Base-by-base conservation (phyloP, 1,284 basidiomycete genomes). In the Cryptococcus jaspeensis region DNA sequence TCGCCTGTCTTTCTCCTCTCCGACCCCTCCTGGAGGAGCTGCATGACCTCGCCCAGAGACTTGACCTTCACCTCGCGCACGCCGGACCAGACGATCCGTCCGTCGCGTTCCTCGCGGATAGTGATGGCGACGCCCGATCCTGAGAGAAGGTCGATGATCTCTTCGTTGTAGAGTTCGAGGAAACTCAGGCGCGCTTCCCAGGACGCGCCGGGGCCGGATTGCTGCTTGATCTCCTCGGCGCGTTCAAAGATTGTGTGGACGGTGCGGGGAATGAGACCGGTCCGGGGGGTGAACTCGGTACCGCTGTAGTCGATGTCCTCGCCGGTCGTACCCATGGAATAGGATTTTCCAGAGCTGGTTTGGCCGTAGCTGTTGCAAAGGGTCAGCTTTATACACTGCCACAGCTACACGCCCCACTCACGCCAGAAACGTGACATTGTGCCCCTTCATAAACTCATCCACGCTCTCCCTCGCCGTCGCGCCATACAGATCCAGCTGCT, bases 141-240 rank as follows among this genome's bases (percentile, higher is more conserved):
- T 56, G 85, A 86, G 48, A 96, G 81, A 57, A 95, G 81, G 79
- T 95, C 92, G 70, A 95, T 90, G 56, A 95, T 84, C 80, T 95
- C 92, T 80, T 98, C 95, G 78, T 99, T 98, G 81, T 99, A 99
- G 59, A 99, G 85, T 81, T 99, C 95, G 68, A 99, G 88, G 80
- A 94, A 97, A 40, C 86, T 78, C 80, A 93, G 57, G 23, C 69
- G 66, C 58, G 70, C 74, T 66, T 79, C 69, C 74, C 71, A 67
- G 63, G 82, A 84, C 84, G 90, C 88, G 43, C 84, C 77, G 56
- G 81, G 81, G 32, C 84, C 87, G 40, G 88, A 85, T 64, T 90
- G 86, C 62, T 87, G 84, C 72, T 88, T 88, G 51, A 88, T 79
- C 68, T 88, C 84, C 66, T 84, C 84, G 53, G 92, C 88, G 51